Evolutionary conservation across 345 rosid species (phyloP), one percentile per base, ranked within the genome.

Genomic region (Citrus sp.): DNA sequence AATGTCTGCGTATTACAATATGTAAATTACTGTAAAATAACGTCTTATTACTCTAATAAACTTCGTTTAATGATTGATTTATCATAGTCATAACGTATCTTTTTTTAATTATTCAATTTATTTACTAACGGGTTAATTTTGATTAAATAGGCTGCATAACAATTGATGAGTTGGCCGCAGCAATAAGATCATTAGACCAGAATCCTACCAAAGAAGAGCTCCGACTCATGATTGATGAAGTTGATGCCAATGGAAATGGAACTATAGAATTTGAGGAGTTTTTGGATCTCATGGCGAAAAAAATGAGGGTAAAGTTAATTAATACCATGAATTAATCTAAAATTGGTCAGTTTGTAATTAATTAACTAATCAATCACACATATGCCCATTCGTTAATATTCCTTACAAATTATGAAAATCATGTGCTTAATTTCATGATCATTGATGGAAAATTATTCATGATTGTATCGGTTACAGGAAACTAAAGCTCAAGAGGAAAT

Each of bases 181-280:
- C 88, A 9, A 75, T 94, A 8, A 84, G 82, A 73, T 90, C 94
- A 18, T 42, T 91, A 60, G 89, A 80, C 56, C 85, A 84, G 75
- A 74, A 85, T 72, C 93, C 97, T 0, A 86, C 95, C 63, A 91
- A 87, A 75, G 89, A 89, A 80, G 97, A 92, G 78, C 86, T 92
- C 79, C 86, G 72, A 55, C 79, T 22, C 77, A 92, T 94, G 91
- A 89, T 94, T 62, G 63, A 67, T 7, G 92, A 92, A 82, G 91
- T 88, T 19, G 95, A 91, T 70, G 82, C 67, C 9, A 78, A 88
- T 67, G 89, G 91, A 0, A 91, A 85, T 54, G 95, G 93, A 68
- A 87, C 91, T 10, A 88, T 92, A 32, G 94, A 92, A 58, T 84
- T 89, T 59, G 89, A 83, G 75, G 93, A 94, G 82, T 92, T 94